Evolutionary conservation across 495 filamentous ascomycete genomes (phyloP), one percentile per base, ranked within the genome.

Genomic region (Tuber brumale): DNA sequence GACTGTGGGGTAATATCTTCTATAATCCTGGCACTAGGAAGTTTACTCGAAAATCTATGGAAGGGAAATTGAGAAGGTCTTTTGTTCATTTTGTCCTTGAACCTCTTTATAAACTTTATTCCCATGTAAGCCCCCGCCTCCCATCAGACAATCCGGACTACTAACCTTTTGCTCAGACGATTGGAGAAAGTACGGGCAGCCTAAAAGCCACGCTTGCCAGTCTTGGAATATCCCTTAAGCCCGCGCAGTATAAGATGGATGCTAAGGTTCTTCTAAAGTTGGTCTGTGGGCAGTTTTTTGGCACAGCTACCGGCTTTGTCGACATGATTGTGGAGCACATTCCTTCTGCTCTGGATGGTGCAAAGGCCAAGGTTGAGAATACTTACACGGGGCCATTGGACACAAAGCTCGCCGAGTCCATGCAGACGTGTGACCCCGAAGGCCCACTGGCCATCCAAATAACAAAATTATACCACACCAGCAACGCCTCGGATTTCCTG

Each of bases 301-400:
- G 95, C 31, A 89, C 92, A 45, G 91, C 93, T 10, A 89, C 89
- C 61, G 95, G 94, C 0, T 96, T 99, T 81, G 95, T 98, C 18
- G 96, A 99, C 82, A 98, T 98, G 95, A 84, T 97, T 70, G 89
- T 94, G 44, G 88, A 94, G 76, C 94, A 99, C 84, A 86, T 97
- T 74, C 95, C 96, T 6, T 97, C 95, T 16, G 94, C 95, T 1
- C 86, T 89, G 1, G 92, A 93, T 71, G 95, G 92, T 35, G 92
- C 93, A 10, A 88, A 90, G 83, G 87, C 87, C 76, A 90, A 92
- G 81, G 85, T 97, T 61, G 89, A 94, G 77, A 89, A 89, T 66
- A 96, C 96, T 84, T 99, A 98, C 83, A 97, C 95, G 42, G 95
- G 95, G 0, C 94, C 95, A n/a, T 81, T 92, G n/a, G 94, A 98